Evolutionary conservation across 805 yeast genomes (phyloP), one percentile per base, ranked within the genome.

Genomic region (Starmera dryadoides): DNA sequence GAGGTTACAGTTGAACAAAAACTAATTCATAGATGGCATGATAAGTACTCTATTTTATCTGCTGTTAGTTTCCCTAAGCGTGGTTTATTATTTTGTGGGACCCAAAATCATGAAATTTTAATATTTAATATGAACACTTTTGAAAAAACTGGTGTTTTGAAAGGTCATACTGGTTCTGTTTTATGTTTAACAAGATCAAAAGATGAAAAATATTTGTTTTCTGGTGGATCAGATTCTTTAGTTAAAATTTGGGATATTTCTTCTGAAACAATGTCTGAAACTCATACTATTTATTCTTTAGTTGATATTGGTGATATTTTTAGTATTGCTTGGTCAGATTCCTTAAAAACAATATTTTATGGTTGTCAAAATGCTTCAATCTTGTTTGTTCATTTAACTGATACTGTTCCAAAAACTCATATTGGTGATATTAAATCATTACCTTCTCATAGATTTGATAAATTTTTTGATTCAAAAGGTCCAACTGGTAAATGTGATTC

Each of bases 361-460:
- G 98, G 98, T 4, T 81, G 95, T 11, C 98, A 93, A 58, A 91
- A 89, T 56, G 96, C 98, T 4, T 75, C 89, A 1, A 73, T 91
- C 15, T 73, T 86, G 32, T 91, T 85, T 78, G 79, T 86, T 41
- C 71, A 71, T 34, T 42, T 59, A 7, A 45, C 52, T 11, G 53
- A 52, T 25, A 48, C 52, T 32, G 34, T 48, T n/a, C 50, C 55
- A 32, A 25, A 11, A 4, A 52, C 54, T 14, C 47, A 46, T 11
- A n/a, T 17, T n/a, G 37, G 37, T 15, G 59, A 59, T 47, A 51
- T 59, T 20, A 61, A 54, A 39, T 63, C 63, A 33, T 57, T 75
- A 56, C 89, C 82, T 4, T 79, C 81, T 42, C 72, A 73, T 50
- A 69, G 94, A 48, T 87, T 75, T 54, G 86, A 86, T 58, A 78